Evolutionary conservation across 306 rosid species (phyloP).

Genomic region (Ormosia semicastrata): DNA sequence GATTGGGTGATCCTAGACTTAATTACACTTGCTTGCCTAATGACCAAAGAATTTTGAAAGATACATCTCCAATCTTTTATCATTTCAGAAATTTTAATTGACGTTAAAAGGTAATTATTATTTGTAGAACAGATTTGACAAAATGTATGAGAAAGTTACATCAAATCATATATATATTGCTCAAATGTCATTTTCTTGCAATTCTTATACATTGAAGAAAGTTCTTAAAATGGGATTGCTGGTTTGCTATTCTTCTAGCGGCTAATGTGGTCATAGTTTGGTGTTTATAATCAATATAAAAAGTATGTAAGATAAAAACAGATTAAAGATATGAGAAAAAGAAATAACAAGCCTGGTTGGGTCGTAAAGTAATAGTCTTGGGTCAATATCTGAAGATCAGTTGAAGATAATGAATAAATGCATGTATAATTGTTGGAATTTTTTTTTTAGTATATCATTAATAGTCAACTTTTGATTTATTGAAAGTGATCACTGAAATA

Average conservation of each 20-base stretch:
- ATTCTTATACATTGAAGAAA: background rate
- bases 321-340: background rate
- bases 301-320: background rate
- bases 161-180: background rate
- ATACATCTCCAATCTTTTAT: background rate
- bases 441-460: too few relatives aligned
- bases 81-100: background rate
- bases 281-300: background rate
- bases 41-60: background rate
- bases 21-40: background rate
- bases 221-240: background rate
- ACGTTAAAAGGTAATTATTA: background rate
- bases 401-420: too few relatives aligned
- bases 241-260: background rate
- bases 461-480: too few relatives aligned
- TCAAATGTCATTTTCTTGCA: background rate
- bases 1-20: background rate
- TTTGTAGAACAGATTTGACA: background rate
- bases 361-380: too few relatives aligned
- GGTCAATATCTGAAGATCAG: too few relatives aligned
- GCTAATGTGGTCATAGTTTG: background rate
- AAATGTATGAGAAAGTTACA: background rate
- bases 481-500: too few relatives aligned
- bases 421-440: too few relatives aligned
- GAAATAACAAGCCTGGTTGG: too few relatives aligned